Percentiles rank a stretch among this genome's conserved stretches.
Conservation (phyloP, 2,329 filamentous ascomycete genomes). For the Zelopaecilomyces penicillatus region DNA sequence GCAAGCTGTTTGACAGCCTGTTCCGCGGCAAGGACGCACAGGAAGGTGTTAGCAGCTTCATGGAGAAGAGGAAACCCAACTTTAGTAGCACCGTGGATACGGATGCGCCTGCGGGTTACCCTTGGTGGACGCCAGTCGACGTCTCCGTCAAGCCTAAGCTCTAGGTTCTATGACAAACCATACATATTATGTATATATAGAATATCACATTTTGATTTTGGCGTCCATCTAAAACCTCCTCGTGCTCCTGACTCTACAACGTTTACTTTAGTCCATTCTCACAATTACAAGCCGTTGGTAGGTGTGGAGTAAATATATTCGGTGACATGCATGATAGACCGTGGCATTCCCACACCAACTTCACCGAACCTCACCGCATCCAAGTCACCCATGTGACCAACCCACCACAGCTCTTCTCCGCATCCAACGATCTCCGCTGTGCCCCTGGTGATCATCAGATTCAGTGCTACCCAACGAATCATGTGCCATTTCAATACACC, state of each 20-base stretch:
- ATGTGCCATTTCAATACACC: neutral
- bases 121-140: constrained; percentile 55
- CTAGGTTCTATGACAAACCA: constrained; percentile 2
- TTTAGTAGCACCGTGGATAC: constrained; percentile 54
- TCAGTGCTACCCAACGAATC: constrained; percentile 1
- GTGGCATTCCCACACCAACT: neutral
- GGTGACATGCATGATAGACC: too few species aligned
- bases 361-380: constrained; percentile 7
- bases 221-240: too few species aligned
- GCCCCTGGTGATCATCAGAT: constrained; percentile 8
- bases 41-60: constrained; percentile 61
- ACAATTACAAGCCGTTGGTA: too few species aligned
- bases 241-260: too few species aligned
- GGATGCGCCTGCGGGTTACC: constrained; percentile 51
- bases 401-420: neutral
- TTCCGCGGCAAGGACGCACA: constrained; percentile 51
- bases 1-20: constrained; percentile 52
- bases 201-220: too few species aligned
- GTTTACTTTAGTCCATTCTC: too few species aligned
- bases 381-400: constrained; percentile 2
- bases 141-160: constrained; percentile 21
- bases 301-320: too few species aligned
- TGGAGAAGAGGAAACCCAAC: constrained; percentile 56
- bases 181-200: too few species aligned
- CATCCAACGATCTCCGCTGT: constrained; percentile 1